phyloP scores from a whole-genome alignment of 2,329 filamentous ascomycete genomes.

The Hymenoscyphus occultus region DNA sequence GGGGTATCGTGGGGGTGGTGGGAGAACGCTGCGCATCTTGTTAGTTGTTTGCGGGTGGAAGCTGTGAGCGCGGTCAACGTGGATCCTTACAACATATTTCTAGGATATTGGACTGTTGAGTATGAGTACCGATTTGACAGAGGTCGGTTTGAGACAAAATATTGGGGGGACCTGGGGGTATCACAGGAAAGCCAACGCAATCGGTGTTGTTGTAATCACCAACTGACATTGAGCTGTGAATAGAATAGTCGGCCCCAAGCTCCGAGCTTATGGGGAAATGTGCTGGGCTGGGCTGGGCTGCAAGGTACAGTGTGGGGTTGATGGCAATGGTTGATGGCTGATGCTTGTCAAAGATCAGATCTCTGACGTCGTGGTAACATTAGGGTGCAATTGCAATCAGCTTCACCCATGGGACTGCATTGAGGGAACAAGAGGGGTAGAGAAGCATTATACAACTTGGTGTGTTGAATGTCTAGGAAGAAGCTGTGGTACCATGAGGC shows the following conservation, averaged over 20 bases:
- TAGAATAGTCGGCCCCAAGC: no score
- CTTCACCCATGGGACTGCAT: neutral
- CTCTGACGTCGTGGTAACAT: neutral
- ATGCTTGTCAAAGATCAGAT: constrained; percentile 8
- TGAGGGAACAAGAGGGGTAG: neutral
- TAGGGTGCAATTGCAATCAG: neutral
- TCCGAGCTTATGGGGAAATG: no score
- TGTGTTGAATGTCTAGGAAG: neutral
- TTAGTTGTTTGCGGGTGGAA: constrained; percentile 21
- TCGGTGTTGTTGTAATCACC: neutral
- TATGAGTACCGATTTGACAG: constrained; percentile 41
- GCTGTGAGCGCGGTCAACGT: neutral
- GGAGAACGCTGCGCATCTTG: constrained; percentile 58
- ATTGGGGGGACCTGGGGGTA: neutral
- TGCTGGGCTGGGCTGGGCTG: constrained; percentile 1
- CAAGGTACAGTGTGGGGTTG: constrained; percentile 7
- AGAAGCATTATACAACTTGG: neutral
- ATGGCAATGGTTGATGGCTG: neutral
- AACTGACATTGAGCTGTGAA: neutral
- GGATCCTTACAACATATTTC: constrained; percentile 33
- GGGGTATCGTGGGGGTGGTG: constrained; percentile 82
- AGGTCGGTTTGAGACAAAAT: neutral
- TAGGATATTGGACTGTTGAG: constrained; percentile 16
- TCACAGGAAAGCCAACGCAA: neutral
- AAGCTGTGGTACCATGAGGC: neutral